These are phyloP conservation scores for Saccharomycopsis fibuligera DNA, from an alignment of 805 yeast genomes.

Conservation along the genomic window DNA sequence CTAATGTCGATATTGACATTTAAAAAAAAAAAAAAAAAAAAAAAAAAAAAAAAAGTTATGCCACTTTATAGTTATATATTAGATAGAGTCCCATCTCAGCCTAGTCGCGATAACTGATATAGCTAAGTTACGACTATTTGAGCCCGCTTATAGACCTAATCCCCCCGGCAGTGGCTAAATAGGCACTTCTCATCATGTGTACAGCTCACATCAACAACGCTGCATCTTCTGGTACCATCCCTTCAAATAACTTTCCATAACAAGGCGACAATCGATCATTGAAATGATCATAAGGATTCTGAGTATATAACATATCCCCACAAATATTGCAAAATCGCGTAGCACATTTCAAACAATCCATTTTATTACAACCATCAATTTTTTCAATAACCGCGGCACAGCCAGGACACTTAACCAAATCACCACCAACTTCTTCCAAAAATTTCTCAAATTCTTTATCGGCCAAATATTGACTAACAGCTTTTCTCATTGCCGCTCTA, in stretches of 20 bases:
- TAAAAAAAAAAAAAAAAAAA: too few species aligned
- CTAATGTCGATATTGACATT: background rate
- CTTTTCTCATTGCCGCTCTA: background rate
- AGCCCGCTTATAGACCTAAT: too few species aligned
- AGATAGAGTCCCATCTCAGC: too few species aligned
- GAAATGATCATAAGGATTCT: background rate
- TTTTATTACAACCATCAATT: background rate
- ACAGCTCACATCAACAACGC: too few species aligned
- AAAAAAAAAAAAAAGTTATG: too few species aligned
- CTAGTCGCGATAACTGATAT: too few species aligned
- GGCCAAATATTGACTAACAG: background rate
- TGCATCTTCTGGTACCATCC: background rate
- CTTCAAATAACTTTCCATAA: background rate
- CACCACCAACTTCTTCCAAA: background rate
- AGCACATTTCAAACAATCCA: background rate
- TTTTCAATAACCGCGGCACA: background rate
- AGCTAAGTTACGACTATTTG: too few species aligned
- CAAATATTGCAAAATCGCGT: background rate
- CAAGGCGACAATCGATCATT: background rate
- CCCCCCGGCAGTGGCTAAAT: too few species aligned
- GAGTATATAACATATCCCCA: background rate
- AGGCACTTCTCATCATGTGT: too few species aligned
- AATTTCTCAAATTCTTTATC: background rate
- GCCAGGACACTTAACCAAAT: background rate
- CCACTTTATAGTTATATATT: too few species aligned